Evolutionary conservation across 2,329 filamentous ascomycete genomes (phyloP).

Genomic region (Xylaria sp.): DNA sequence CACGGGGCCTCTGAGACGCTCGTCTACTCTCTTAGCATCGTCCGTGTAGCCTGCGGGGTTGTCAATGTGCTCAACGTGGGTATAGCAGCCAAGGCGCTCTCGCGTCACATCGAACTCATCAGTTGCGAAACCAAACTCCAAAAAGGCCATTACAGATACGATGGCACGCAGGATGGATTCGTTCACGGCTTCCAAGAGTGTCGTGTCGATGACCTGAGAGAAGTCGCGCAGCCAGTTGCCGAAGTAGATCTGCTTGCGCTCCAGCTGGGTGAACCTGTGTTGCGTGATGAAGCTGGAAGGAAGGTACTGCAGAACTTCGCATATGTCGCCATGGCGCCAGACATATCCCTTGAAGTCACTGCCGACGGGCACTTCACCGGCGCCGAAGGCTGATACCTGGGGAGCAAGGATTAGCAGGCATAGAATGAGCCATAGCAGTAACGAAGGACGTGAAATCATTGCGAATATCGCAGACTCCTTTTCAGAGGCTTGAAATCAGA

Average conservation of each 20-base stretch:
- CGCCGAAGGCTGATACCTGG: slow-evolving; percentile 53
- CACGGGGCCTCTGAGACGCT: slow-evolving; percentile 47
- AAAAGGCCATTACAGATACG: slow-evolving; percentile 65
- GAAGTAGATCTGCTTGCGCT: slow-evolving; percentile 56
- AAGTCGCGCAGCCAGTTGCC: slow-evolving; percentile 62
- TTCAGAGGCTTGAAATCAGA: background rate
- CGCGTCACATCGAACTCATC: slow-evolving; percentile 66
- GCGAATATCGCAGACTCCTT: slow-evolving; percentile 1
- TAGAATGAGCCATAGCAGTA: slow-evolving; percentile 46
- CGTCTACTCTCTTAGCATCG: slow-evolving; percentile 47
- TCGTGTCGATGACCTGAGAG: slow-evolving; percentile 65
- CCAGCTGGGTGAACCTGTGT: slow-evolving; percentile 53
- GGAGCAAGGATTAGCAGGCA: slow-evolving; percentile 49
- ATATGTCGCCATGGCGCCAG: slow-evolving; percentile 56
- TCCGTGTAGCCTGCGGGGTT: slow-evolving; percentile 54
- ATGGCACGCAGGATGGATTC: slow-evolving; percentile 65
- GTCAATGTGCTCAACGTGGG: slow-evolving; percentile 66
- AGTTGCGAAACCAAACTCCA: slow-evolving; percentile 67
- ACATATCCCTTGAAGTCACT: slow-evolving; percentile 56
- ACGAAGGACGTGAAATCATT: slow-evolving; percentile 31
- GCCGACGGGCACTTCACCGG: slow-evolving; percentile 52
- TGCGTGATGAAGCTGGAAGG: slow-evolving; percentile 53
- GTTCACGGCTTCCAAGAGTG: slow-evolving; percentile 63
- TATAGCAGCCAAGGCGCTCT: slow-evolving; percentile 60
- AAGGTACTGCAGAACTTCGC: slow-evolving; percentile 53